A percentile compares a stretch with the other conserved stretches of the same genome.
These are phyloP conservation scores for Phytophthora ohioensis DNA, from an alignment of 352 stramenopile species.

Conservation along the genomic window DNA sequence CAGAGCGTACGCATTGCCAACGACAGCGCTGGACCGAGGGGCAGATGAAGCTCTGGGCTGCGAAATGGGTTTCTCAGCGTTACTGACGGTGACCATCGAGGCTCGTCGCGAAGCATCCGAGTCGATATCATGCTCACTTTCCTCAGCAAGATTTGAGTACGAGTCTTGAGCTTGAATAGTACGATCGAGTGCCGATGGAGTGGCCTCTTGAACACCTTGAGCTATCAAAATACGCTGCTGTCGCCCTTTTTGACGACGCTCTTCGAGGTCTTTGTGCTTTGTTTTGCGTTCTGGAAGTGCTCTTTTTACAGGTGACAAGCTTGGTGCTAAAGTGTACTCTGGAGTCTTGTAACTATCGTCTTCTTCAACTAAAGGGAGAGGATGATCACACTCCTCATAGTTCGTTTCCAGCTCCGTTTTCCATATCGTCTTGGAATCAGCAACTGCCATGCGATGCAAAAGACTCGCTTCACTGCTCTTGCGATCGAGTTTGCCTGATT, in stretches of 20 bases:
- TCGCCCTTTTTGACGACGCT: constrained; percentile 62
- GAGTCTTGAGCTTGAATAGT: constrained; percentile 25
- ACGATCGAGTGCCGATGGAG: constrained; percentile 1
- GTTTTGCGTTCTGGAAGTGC: constrained; percentile 65
- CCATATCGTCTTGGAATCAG: constrained; percentile 61
- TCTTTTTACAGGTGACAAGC: constrained; percentile 32
- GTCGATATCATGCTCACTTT: constrained; percentile 25
- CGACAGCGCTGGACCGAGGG: constrained; percentile 37
- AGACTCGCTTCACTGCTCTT: constrained; percentile 68
- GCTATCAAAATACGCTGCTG: constrained; percentile 53
- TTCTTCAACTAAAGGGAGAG: constrained; percentile 2
- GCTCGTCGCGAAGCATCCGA: constrained; percentile 8
- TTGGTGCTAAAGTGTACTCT: constrained; percentile 14
- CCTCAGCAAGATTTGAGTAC: constrained; percentile 22
- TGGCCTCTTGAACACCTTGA: constrained; percentile 28
- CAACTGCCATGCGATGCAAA: constrained; percentile 61
- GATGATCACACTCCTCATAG: constrained; percentile 47
- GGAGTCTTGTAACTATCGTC: constrained; percentile 4
- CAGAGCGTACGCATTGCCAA: constrained; percentile 39
- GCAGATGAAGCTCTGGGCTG: constrained; percentile 30
- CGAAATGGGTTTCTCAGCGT: constrained; percentile 8
- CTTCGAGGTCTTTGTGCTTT: constrained; percentile 70
- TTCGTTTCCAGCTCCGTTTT: constrained; percentile 59
- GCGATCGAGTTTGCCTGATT: constrained; percentile 40
- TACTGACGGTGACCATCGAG: constrained; percentile 20